Evolutionary conservation across 1,284 basidiomycete genomes (phyloP).

Genomic region (Spongiforma sp.): DNA sequence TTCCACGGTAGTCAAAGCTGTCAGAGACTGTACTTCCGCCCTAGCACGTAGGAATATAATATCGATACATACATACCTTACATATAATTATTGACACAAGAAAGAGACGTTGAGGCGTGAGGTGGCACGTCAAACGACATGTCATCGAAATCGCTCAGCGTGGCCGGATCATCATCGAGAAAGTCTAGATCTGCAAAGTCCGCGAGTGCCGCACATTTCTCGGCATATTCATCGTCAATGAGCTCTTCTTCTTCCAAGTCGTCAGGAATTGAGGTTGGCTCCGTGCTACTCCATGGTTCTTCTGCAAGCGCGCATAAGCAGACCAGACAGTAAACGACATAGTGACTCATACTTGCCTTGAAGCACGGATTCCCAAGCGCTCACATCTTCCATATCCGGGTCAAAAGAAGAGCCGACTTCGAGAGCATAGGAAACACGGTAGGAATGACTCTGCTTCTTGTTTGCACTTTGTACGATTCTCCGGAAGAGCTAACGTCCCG

Average conservation of each 20-base stretch:
- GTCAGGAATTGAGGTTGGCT: slow-evolving; percentile 42
- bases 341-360: slow-evolving; percentile 35
- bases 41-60: no score
- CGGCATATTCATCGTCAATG: slow-evolving; percentile 42
- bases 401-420: slow-evolving; percentile 79
- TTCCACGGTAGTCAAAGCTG: no score
- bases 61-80: no score
- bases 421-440: slow-evolving; percentile 62
- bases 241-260: slow-evolving; percentile 63
- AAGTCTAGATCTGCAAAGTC: slow-evolving; percentile 57
- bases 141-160: slow-evolving; percentile 31
- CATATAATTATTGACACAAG: no score
- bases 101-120: no score
- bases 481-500: slow-evolving; percentile 56
- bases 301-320: slow-evolving; percentile 8
- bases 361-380: slow-evolving; percentile 61
- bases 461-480: slow-evolving; percentile 62
- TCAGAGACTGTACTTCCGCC: no score
- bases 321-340: background rate
- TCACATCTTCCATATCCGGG: slow-evolving; percentile 66
- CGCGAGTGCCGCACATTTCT: slow-evolving; percentile 53
- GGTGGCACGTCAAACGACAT: background rate
- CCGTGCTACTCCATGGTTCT: slow-evolving; percentile 15
- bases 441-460: slow-evolving; percentile 53
- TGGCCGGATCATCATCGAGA: slow-evolving; percentile 15